phyloP scores from a whole-genome alignment of 129 eudicot species.

The Flaveria bidentis region DNA sequence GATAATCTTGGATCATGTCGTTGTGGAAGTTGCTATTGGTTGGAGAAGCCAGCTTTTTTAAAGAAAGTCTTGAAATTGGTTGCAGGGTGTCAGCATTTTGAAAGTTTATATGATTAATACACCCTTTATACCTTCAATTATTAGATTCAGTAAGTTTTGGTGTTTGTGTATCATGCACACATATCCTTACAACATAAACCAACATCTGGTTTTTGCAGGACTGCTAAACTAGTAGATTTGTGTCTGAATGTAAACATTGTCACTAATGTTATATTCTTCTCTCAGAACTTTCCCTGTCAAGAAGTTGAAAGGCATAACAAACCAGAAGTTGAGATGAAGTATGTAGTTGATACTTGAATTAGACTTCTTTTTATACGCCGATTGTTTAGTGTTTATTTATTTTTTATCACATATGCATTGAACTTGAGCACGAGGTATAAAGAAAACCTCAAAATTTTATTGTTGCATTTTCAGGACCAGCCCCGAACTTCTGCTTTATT shows the following conservation, averaged over 20 bases:
- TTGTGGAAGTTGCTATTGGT: neutral
- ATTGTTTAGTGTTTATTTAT: conserved; percentile 12
- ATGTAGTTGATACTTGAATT: conserved; percentile 30
- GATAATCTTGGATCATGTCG: neutral
- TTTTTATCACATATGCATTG: conserved; percentile 5
- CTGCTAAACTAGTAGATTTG: neutral
- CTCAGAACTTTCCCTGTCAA: conserved; percentile 88
- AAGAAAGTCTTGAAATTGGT: neutral
- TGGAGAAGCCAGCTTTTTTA: neutral
- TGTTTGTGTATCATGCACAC: neutral
- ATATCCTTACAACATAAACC: neutral
- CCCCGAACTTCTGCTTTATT: conserved; percentile 90
- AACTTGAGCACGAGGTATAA: neutral
- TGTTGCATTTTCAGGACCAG: conserved; percentile 76
- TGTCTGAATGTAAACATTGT: conserved; percentile 1
- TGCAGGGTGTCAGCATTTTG: neutral
- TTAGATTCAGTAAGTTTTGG: neutral
- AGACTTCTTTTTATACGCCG: neutral
- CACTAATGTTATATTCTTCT: conserved; percentile 19
- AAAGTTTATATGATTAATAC: neutral
- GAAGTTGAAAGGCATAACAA: conserved; percentile 97
- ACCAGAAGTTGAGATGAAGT: conserved; percentile 94
- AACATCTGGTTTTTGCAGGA: conserved; percentile 2
- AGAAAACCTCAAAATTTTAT: conserved; percentile 1
- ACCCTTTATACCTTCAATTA: neutral